These are phyloP conservation scores for Debaryomycetaceae sp. DNA, from an alignment of 1,139 yeast genomes.

Conservation along the genomic window DNA sequence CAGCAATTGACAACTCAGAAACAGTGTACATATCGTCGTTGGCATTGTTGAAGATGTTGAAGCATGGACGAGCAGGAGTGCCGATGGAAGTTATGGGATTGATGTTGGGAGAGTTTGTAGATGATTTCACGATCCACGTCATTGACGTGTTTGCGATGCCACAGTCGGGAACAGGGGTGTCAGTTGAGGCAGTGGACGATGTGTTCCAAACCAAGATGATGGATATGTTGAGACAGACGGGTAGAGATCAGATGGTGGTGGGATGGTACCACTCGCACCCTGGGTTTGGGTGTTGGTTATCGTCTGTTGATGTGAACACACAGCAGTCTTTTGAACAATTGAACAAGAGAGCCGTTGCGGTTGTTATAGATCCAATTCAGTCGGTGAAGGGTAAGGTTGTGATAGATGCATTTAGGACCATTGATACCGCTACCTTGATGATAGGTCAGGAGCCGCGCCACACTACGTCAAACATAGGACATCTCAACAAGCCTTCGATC, in stretches of 20 bases:
- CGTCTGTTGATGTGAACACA: constrained; percentile 95
- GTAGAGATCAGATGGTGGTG: constrained; percentile 97
- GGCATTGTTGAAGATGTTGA: constrained; percentile 92
- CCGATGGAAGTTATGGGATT: constrained; percentile 99
- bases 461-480: constrained; percentile 93
- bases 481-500: constrained; percentile 94
- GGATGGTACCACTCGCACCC: constrained; percentile 99
- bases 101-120: constrained; percentile 98
- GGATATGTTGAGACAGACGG: constrained; percentile 99
- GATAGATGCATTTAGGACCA: constrained; percentile 95
- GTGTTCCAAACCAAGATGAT: constrained; percentile 98
- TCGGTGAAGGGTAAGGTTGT: constrained; percentile 98
- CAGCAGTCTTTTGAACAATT: constrained; percentile 97
- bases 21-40: constrained; percentile 94
- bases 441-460: constrained; percentile 98
- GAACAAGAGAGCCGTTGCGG: constrained; percentile 94
- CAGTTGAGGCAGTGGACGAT: constrained; percentile 98
- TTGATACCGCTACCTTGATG: constrained; percentile 84
- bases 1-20: constrained; percentile 91
- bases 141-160: constrained; percentile 99
- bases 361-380: constrained; percentile 96
- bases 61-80: constrained; percentile 98
- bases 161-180: constrained; percentile 96
- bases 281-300: constrained; percentile 99
- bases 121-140: constrained; percentile 95